Base-by-base conservation (phyloP, 768 basidiomycete species). In the Amanita inopinata region DNA sequence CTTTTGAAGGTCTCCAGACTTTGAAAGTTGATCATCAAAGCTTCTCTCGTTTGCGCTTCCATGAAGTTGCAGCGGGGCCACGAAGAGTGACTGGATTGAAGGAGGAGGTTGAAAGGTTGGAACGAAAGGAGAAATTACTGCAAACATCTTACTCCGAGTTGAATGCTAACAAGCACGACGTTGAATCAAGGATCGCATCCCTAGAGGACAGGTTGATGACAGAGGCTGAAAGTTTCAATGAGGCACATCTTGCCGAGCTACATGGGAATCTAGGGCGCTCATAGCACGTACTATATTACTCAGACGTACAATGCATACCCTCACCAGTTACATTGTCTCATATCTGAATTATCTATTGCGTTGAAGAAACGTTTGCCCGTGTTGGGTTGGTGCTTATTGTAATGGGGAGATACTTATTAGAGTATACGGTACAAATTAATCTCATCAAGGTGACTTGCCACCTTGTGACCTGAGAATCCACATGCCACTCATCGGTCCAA, bases 91-190 rank as follows among this genome's bases (percentile, higher is more conserved):
- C 78, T 36, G 65, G 70, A n/a, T 71, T 96, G 51, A 78, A 78
- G 57, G 89, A 90, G 53, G 93, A 97, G 57, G 93, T 97, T 17
- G 82, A 84, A 27, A 68, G 64, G 48, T 69, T 98, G 20, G 83
- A 88, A 57, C 64, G 70, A 46, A 69, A 86, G 51, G 96, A 97
- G 62, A 65, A 71, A 41, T 61, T 76, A 52, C 63, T 96, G 51
- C 96, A 99, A 62, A 73, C 73, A 50, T 66, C 78, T 37, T 96
- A 94, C 60, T 78, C 76, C n/a, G 92, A 92, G 51, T 59, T 98
- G 48, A 78, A 82, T 44, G 64, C 68, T 45, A 83, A 91, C 62
- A 67, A 76, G 52, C 62, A 71, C 38, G 82, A 83, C 37, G 63
- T 73, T 2, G 70, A 73, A 52, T 66, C 62, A 15, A 70, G 80